Evolutionary conservation across 495 filamentous ascomycete genomes (phyloP), one percentile per base, ranked within the genome.

Genomic region (Xylaria grammica): DNA sequence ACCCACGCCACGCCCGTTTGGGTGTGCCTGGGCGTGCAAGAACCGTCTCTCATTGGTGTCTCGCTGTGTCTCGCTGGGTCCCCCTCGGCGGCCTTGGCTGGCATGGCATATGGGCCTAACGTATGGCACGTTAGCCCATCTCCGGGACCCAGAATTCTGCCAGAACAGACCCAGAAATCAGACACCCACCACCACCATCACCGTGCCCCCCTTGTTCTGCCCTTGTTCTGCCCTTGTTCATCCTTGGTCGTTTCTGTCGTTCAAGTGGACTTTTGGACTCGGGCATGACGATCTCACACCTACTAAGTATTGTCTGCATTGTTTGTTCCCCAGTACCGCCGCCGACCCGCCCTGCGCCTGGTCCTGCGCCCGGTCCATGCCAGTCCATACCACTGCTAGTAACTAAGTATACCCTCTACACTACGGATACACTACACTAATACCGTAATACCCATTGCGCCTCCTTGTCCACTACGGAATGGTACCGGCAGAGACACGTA

Each of bases 111-210:
- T 4, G 7, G 42, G 32, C 32, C 32, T 36, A 36, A 11, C 42
- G 42, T 4, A 17, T 20, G 11, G 11, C 42, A 4, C 6, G 17
- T 45, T 38, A 15, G 34, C 34, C 34, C 50, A 53, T 53, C 50
- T 53, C 50, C 50, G 29, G 34, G 50, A 53, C 50, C 50, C 50
- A 53, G 50, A 53, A n/a, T n/a, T n/a, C n/a, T n/a, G n/a, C n/a
- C n/a, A n/a, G n/a, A n/a, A 34, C n/a, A n/a, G n/a, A n/a, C n/a
- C n/a, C n/a, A n/a, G n/a, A n/a, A n/a, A 6, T 10, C 50, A 32
- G 0, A 15, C 50, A 53, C 50, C 50, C 50, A 27, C 34, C 27
- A 53, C 32, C 34, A 10, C 26, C 36, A n/a, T 20, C 8, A 15
- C 19, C 4, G 19, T 22, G 30, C 29, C 36, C 42, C 17, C 4